phyloP scores from a whole-genome alignment of 208 protist species.

The Endotrypanum monterogeii region DNA sequence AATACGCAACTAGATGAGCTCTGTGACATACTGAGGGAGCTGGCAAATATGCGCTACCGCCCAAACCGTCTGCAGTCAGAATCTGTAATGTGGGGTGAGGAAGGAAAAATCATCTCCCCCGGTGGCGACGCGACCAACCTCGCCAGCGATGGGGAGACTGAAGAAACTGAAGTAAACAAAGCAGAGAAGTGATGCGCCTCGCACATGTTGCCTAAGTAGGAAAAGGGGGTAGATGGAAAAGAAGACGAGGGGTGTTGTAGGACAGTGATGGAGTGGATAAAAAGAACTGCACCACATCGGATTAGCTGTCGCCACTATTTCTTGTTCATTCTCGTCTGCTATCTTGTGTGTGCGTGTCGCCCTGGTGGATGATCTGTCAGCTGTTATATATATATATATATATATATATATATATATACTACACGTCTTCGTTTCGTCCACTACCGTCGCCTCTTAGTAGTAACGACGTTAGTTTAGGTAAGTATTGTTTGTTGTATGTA shows the following conservation, averaged over 20 bases:
- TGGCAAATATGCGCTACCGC: conserved; percentile 50
- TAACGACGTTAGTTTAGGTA: too few species aligned
- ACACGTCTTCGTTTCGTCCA: too few species aligned
- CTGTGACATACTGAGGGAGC: conserved; percentile 55
- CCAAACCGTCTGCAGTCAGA: conserved; percentile 37
- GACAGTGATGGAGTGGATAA: too few species aligned
- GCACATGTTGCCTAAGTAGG: background rate
- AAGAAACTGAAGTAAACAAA: background rate
- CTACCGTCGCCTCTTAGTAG: too few species aligned
- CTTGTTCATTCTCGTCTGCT: background rate
- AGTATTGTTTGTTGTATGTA: too few species aligned
- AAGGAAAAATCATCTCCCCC: conserved; percentile 51
- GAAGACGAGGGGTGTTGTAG: background rate
- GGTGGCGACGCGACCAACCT: conserved; percentile 5
- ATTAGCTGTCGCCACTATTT: background rate
- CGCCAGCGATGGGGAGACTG: background rate
- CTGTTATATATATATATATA: too few species aligned
- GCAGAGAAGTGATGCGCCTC: background rate
- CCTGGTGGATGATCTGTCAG: too few species aligned
- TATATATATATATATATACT: too few species aligned
- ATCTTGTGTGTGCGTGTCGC: background rate
- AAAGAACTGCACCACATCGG: background rate
- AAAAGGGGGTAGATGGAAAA: background rate
- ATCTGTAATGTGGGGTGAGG: conserved; percentile 52
- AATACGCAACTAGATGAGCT: conserved; percentile 62